Conservation (phyloP, 192 early-diverging fungal genomes). For the Kappamyces sp. region DNA sequence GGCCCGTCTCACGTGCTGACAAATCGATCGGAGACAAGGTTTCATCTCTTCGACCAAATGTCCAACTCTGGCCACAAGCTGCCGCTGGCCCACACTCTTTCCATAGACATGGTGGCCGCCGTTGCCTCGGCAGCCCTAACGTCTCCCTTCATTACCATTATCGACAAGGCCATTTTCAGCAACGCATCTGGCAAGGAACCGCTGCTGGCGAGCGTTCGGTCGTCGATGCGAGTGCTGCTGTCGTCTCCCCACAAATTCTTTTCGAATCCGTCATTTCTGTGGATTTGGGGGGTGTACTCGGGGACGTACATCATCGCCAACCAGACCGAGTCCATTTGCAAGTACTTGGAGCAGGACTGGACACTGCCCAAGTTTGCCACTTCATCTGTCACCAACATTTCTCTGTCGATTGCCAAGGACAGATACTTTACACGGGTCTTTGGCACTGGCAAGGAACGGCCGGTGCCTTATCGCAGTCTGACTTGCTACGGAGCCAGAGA, state of each 20-base stretch:
- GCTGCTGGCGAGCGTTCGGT: slow-evolving; percentile 18
- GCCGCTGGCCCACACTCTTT: not conserved
- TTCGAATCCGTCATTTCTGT: slow-evolving; percentile 27
- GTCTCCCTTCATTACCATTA: slow-evolving; percentile 37
- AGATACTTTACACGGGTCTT: slow-evolving; percentile 33
- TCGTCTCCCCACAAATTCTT: slow-evolving; percentile 22
- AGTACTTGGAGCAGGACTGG: slow-evolving; percentile 20
- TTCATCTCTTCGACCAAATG: too few relatives aligned
- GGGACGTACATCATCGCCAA: slow-evolving; percentile 42
- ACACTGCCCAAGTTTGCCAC: slow-evolving; percentile 35
- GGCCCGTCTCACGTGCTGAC: too few relatives aligned
- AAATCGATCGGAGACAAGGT: too few relatives aligned
- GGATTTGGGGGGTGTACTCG: slow-evolving; percentile 34
- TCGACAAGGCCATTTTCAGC: slow-evolving; percentile 40
- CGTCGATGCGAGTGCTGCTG: slow-evolving; percentile 26
- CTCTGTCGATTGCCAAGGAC: slow-evolving; percentile 39
- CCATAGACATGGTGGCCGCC: slow-evolving; percentile 10
- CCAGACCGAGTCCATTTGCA: slow-evolving; percentile 31
- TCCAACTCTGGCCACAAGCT: too few relatives aligned
- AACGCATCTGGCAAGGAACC: slow-evolving; percentile 32
- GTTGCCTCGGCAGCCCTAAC: slow-evolving; percentile 17
- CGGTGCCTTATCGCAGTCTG: slow-evolving; percentile 33
- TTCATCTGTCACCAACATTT: slow-evolving; percentile 33
- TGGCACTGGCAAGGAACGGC: slow-evolving; percentile 23
- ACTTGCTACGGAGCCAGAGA: slow-evolving; percentile 32